Conservation (phyloP, 176 grass and related monocot genomes). For the Zea mays region DNA sequence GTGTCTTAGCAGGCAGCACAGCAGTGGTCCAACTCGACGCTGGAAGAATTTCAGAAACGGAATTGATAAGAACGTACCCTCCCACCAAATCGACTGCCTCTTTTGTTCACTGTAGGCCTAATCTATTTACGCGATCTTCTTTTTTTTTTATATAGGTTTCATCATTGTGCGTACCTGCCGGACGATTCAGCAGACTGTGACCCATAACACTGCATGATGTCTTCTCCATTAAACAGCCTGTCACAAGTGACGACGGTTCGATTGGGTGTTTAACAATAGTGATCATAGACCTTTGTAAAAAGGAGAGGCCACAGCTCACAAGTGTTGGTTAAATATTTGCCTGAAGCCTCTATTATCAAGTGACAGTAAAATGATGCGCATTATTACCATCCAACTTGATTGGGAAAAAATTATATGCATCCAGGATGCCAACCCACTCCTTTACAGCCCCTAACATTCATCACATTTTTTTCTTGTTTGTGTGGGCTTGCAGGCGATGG, state of each 20-base stretch:
- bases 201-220: neutral
- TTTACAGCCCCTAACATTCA: no score
- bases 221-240: conserved; percentile 15
- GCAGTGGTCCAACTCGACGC: conserved; percentile 34
- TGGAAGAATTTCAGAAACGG: conserved; percentile 8
- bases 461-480: no score
- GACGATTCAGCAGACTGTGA: neutral
- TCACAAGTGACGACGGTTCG: neutral
- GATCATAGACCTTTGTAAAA: neutral
- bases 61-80: conserved; percentile 1
- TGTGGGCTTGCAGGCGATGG: no score
- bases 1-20: conserved; percentile 17
- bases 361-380: neutral
- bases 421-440: no score
- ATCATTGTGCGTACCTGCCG: conserved; percentile 34
- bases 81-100: neutral
- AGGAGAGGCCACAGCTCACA: neutral
- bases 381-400: conserved; percentile 4
- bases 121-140: neutral
- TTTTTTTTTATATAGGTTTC: conserved; percentile 29
- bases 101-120: conserved; percentile 9
- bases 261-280: neutral
- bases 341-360: conserved; percentile 13
- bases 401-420: no score
- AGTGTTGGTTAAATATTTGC: neutral